Conservation (phyloP, 2,329 filamentous ascomycete genomes). For the Cladosporium cucumerinum region DNA sequence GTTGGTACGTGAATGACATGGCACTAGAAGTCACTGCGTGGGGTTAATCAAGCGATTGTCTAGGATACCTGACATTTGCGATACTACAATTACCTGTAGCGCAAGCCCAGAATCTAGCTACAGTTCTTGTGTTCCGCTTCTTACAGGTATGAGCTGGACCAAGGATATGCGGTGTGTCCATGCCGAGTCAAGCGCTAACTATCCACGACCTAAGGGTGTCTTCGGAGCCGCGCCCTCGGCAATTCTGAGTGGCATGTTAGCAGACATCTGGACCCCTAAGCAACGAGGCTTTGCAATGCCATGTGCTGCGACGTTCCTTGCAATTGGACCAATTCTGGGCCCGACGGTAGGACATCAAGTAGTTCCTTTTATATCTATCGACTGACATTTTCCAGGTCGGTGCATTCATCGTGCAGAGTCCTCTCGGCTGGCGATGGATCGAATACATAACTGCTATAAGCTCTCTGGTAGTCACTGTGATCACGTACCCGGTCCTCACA, state of each 20-base stretch:
- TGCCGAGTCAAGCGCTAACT: no score
- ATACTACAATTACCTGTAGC: not conserved
- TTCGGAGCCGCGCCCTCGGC: constrained; percentile 17
- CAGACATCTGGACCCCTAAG: constrained; percentile 26
- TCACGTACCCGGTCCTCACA: constrained; percentile 46
- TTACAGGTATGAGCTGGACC: not conserved
- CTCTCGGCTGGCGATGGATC: constrained; percentile 30
- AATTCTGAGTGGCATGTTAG: constrained; percentile 18
- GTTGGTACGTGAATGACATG: not conserved
- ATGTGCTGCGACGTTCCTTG: constrained; percentile 27
- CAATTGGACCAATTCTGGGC: constrained; percentile 21
- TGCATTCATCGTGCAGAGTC: not conserved
- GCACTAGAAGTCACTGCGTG: not conserved
- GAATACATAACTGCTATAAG: constrained; percentile 37
- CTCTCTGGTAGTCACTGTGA: constrained; percentile 40
- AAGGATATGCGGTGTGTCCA: no score
- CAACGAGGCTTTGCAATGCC: constrained; percentile 30
- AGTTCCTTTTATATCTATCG: not conserved
- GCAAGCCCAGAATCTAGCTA: not conserved
- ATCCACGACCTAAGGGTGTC: not conserved
- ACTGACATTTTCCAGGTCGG: not conserved
- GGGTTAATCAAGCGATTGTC: not conserved
- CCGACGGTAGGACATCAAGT: not conserved
- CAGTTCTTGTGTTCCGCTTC: not conserved
- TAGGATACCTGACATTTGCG: not conserved